These are phyloP conservation scores for Saccharomyces hybrid DNA, from an alignment of 1,139 yeast species.

Conservation along the genomic window DNA sequence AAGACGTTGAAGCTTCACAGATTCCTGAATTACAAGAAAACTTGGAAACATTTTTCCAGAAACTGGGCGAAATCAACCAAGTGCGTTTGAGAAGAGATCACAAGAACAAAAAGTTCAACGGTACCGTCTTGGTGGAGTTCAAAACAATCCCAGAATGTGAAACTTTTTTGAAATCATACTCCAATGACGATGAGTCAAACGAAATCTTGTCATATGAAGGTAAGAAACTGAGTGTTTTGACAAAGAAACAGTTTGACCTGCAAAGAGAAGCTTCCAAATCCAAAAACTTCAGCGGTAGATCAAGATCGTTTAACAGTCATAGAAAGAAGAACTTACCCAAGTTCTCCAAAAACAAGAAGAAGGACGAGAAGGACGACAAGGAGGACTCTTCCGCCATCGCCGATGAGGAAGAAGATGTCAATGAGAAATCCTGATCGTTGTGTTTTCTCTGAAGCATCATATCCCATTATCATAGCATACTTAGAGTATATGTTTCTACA, in stretches of 20 bases:
- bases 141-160: slow-evolving; percentile 64
- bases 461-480: background rate
- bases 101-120: slow-evolving; percentile 56
- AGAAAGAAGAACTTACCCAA: slow-evolving; percentile 30
- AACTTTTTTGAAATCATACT: slow-evolving; percentile 44
- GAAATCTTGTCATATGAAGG: slow-evolving; percentile 25
- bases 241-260: slow-evolving; percentile 30
- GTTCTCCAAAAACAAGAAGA: slow-evolving; percentile 8
- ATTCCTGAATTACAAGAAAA: slow-evolving; percentile 55
- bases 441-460: background rate
- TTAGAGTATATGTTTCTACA: slow-evolving; percentile 42
- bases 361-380: slow-evolving; percentile 7
- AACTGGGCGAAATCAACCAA: slow-evolving; percentile 43
- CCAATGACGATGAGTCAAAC: slow-evolving; percentile 11
- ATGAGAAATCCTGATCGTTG: background rate
- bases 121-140: slow-evolving; percentile 84
- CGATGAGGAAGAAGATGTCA: background rate
- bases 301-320: slow-evolving; percentile 32
- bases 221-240: slow-evolving; percentile 24
- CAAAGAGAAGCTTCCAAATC: slow-evolving; percentile 31
- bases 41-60: slow-evolving; percentile 61
- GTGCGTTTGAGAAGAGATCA: slow-evolving; percentile 62
- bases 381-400: slow-evolving; percentile 12
- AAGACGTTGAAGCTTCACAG: slow-evolving; percentile 34
- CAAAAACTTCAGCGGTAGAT: slow-evolving; percentile 31